Percentiles rank a stretch among this genome's conserved stretches.
Conservation (phyloP, 306 rosid genomes). For the Crotalaria pallida region DNA sequence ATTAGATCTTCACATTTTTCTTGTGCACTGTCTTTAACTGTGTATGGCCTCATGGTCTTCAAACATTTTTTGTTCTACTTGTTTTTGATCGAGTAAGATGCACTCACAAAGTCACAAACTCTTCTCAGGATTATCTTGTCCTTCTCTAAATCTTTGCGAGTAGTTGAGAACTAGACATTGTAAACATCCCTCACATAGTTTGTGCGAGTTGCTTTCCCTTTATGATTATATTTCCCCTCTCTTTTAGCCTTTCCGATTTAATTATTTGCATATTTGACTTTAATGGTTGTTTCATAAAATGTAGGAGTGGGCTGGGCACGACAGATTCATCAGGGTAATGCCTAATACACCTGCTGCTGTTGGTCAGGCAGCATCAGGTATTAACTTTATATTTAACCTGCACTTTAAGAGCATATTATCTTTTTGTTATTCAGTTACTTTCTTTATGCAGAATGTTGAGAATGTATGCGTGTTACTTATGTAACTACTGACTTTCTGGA, state of each 20-base stretch:
- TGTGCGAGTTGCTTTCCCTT: constrained; percentile 1
- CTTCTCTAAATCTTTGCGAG: background rate
- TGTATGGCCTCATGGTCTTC: background rate
- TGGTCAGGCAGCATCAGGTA: constrained; percentile 83
- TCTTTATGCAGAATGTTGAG: background rate
- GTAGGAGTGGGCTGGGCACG: constrained; percentile 79
- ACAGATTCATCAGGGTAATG: constrained; percentile 75
- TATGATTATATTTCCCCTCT: background rate
- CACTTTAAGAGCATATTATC: background rate
- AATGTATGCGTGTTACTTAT: background rate
- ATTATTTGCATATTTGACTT: background rate
- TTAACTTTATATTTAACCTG: background rate
- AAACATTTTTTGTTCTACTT: background rate
- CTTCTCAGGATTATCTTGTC: background rate
- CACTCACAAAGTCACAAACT: background rate
- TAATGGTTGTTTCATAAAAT: constrained; percentile 19
- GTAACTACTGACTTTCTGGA: constrained; percentile 3
- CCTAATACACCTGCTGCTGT: constrained; percentile 78
- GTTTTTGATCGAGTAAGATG: background rate
- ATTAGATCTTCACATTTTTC: background rate
- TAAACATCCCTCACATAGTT: background rate
- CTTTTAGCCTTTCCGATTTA: background rate
- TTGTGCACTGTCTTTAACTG: background rate
- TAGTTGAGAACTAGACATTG: background rate
- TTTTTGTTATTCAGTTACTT: constrained; percentile 12